Base-by-base conservation (phyloP, 441 rosid genomes). In the Omphalea diandra region DNA sequence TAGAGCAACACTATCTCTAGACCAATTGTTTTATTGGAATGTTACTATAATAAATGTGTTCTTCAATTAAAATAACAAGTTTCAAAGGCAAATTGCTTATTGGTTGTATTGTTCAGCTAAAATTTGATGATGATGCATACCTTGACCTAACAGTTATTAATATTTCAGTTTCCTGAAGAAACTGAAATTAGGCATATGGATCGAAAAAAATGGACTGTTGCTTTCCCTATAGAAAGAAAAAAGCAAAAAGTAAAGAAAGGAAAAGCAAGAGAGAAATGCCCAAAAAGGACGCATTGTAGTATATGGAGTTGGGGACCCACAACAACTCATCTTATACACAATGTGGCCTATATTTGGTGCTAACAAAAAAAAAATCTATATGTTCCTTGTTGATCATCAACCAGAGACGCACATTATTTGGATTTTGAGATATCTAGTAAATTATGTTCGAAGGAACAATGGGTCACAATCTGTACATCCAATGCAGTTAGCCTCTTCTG, bases 291-390 rank as follows among this genome's bases (percentile, higher is more conserved):
- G 66, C 15, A 26, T 63, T 71, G 49, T 54, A 58, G 55, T n/a
- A n/a, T n/a, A n/a, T n/a, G n/a, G n/a, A n/a, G n/a, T n/a, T n/a
- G n/a, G 83, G 79, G 58, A 78, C 83, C 68, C 33, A 62, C 8
- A 56, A 58, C 78, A 76, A 61, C 78, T 70, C 76, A 67, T 14
- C 56, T 67, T 43, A 32, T 71, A 41, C 70, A 40, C 44, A 71
- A 31, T 82, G 90, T 86, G 90, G 88, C 63, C 79, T 63, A 6
- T 15, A 79, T 76, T 73, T 69, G 75, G 67, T 70, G n/a, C 58
- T 29, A 22, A 38, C 61, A 71, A 69, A 75, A 67, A 87, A n/a
- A 88, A 85, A 83, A 83, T 88, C 90, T 73, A 58, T 2, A 7
- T 71, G 58, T 60, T 58, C 43, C 71, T 73, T 71, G 60, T 44